Evolutionary conservation across 2,329 filamentous ascomycete species (phyloP).

Genomic region (Byssoonygena ceratinophila): DNA sequence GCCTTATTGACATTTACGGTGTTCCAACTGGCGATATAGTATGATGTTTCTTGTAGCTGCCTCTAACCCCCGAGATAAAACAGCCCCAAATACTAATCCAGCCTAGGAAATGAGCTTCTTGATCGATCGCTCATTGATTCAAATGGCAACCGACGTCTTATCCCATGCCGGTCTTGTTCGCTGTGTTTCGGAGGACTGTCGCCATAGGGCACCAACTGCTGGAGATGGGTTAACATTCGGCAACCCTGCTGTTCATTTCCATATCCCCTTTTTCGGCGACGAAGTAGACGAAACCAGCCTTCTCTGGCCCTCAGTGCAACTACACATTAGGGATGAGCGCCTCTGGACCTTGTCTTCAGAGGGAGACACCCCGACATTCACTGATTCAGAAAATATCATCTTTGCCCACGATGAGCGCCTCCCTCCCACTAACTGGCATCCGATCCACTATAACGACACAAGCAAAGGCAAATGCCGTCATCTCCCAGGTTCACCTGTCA

Average conservation of each 20-base stretch:
- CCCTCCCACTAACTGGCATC: neutral
- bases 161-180: neutral
- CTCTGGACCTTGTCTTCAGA: neutral
- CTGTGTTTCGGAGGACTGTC: neutral
- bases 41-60: no score
- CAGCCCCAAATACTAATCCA: neutral
- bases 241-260: conserved; percentile 4
- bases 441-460: neutral
- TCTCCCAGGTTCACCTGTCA: neutral
- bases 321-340: conserved; percentile 4
- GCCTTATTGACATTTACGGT: neutral
- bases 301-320: neutral
- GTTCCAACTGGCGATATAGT: conserved; percentile 6
- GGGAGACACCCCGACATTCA: neutral
- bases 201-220: neutral
- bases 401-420: neutral
- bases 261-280: neutral
- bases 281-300: neutral
- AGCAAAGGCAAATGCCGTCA: neutral
- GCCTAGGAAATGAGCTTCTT: conserved; percentile 4
- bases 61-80: no score
- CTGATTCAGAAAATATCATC: neutral
- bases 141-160: neutral
- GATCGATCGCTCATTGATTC: neutral
- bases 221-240: neutral